Evolutionary conservation across 2,329 filamentous ascomycete species (phyloP).

Genomic region (Teratosphaeria epicoccoides): DNA sequence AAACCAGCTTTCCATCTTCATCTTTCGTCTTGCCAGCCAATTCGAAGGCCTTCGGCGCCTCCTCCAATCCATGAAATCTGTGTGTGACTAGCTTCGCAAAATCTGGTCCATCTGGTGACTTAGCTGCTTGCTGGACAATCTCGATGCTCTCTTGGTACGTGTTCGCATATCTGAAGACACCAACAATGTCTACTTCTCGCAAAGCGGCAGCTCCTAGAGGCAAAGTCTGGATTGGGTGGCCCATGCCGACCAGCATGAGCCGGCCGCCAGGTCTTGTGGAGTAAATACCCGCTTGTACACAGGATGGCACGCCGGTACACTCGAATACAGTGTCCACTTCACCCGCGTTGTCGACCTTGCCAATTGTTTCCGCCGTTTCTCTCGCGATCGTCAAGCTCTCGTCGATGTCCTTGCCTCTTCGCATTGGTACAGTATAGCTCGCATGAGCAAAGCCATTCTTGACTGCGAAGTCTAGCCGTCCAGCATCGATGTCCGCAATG

Average conservation of each 20-base stretch:
- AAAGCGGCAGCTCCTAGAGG: constrained; percentile 62
- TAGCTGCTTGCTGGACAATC: constrained; percentile 39
- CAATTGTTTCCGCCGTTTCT: constrained; percentile 37
- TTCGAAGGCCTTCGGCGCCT: constrained; percentile 55
- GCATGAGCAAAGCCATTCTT: constrained; percentile 39
- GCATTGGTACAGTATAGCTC: constrained; percentile 37
- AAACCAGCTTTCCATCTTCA: constrained; percentile 54
- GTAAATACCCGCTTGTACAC: constrained; percentile 65
- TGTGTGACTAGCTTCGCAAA: constrained; percentile 66
- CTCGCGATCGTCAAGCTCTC: constrained; percentile 43
- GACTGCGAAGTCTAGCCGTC: constrained; percentile 46
- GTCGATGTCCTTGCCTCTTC: constrained; percentile 40
- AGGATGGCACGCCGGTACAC: constrained; percentile 65
- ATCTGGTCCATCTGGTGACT: constrained; percentile 43
- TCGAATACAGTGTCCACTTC: constrained; percentile 64
- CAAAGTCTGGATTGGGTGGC: constrained; percentile 63
- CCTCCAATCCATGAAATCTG: constrained; percentile 53
- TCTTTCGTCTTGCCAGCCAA: constrained; percentile 59
- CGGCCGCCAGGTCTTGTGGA: constrained; percentile 60
- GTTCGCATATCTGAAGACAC: constrained; percentile 67
- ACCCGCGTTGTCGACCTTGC: constrained; percentile 29
- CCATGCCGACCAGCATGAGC: constrained; percentile 70
- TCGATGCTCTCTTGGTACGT: constrained; percentile 62
- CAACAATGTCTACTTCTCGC: constrained; percentile 67
- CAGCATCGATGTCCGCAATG: constrained; percentile 51